Percentiles rank a stretch among this genome's conserved stretches.
phyloP scores from a whole-genome alignment of 2,329 filamentous ascomycete genomes.

The Fusarium guadeloupense region DNA sequence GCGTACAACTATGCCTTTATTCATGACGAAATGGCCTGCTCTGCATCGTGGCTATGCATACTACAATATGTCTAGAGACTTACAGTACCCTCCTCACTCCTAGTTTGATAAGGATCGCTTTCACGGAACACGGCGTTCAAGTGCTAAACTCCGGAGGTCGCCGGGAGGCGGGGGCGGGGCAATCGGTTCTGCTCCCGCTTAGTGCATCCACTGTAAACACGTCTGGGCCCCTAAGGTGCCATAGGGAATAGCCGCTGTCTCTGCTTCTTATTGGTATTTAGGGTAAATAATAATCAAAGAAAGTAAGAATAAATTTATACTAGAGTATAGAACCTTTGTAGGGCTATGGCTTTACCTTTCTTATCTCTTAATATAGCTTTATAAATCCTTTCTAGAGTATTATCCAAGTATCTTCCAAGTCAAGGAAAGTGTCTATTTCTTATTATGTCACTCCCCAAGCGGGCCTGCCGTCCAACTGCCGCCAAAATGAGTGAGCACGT shows the following conservation, averaged over 20 bases:
- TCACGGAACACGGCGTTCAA: conserved; percentile 25
- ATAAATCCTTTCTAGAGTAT: no score
- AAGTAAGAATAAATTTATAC: no score
- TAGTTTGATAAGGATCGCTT: conserved; percentile 21
- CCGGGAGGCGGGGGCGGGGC: conserved; percentile 40
- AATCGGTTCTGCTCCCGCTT: conserved; percentile 32
- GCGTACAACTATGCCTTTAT: background rate
- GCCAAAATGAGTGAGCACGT: conserved; percentile 34
- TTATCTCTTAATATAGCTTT: no score
- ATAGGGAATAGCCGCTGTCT: no score
- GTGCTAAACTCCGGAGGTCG: conserved; percentile 38
- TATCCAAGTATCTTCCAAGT: no score
- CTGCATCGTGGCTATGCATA: background rate
- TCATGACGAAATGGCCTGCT: background rate
- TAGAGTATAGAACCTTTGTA: no score
- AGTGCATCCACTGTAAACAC: conserved; percentile 32
- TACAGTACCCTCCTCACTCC: background rate
- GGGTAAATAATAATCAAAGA: no score
- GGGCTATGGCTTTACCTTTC: no score
- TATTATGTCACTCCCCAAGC: no score
- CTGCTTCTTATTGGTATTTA: no score
- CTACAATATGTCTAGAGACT: background rate
- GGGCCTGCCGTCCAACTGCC: conserved; percentile 12
- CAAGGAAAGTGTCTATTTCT: no score
- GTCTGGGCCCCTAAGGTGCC: no score